Base-by-base conservation (phyloP, 768 basidiomycete species). In the Chalciporus sphaerocephalus region DNA sequence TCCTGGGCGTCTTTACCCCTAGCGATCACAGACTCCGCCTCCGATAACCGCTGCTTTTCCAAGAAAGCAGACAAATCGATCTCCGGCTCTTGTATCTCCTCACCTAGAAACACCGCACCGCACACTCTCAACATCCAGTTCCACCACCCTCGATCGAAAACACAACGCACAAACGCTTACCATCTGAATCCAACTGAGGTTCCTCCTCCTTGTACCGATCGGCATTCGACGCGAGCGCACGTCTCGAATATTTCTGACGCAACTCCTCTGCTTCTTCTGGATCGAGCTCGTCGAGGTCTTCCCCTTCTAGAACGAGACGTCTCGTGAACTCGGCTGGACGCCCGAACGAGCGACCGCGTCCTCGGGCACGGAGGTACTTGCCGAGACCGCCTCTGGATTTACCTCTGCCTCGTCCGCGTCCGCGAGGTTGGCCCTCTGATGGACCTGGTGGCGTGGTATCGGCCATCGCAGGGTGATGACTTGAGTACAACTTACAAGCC, bases 181-280 rank as follows among this genome's bases (percentile, higher is more conserved):
- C 87, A 61, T 88, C 85, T 2, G 83, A 81, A 56, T 77, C 81
- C 20, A 87, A 66, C 53, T 85, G 80, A 3, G 80, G 80, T 47
- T 80, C 83, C 16, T 77, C 76, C 64, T 90, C 87, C 13, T 58
- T 73, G 57, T 91, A 91, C 41, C 87, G 73, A 70, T 89, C 86
- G 0, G 72, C 81, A 58, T 92, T 91, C 4, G 83, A 74, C 4
- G 73, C 80, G 13, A 92, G 68, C 39, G 79, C 68, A 28, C 88
- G 72, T 46, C 72, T 71, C 20, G 78, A 61, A 44, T 75, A 89
- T 57, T 77, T 83, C 27, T 58, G 61, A 13, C 67, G 68, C 9
- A 67, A 51, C 56, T 80, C 83, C 25, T 69, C 67, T 1, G 70
- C 73, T 23, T 70, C 73, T 51, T 81, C 83, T 6, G 55, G 51